Evolutionary conservation across 352 stramenopile species (phyloP).

Genomic region (Globisporangium barbulae): DNA sequence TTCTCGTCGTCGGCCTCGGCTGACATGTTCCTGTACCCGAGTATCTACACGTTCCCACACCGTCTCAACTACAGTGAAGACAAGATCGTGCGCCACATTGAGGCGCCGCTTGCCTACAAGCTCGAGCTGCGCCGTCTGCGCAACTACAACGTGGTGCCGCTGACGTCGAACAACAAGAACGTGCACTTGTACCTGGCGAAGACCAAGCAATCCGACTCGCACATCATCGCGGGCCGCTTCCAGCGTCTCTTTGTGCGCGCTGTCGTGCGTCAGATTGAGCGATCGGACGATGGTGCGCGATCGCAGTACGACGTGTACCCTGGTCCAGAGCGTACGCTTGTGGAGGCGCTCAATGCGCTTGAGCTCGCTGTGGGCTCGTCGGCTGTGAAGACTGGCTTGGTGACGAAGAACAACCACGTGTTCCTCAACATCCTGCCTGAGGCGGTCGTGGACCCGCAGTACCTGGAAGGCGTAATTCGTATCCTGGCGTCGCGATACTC

Average conservation of each 20-base stretch:
- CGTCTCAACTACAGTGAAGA: conserved; percentile 95
- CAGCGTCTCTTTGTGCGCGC: conserved; percentile 96
- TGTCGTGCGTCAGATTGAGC: conserved; percentile 90
- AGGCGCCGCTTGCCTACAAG: conserved; percentile 97
- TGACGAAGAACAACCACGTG: conserved; percentile 97
- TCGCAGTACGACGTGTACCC: conserved; percentile 90
- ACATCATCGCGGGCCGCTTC: conserved; percentile 85
- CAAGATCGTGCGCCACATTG: conserved; percentile 97
- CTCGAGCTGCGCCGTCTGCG: conserved; percentile 96
- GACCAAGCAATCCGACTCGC: conserved; percentile 81
- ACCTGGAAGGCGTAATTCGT: conserved; percentile 95
- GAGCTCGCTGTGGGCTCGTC: conserved; percentile 95
- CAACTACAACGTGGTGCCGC: conserved; percentile 96
- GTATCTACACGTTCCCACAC: conserved; percentile 90
- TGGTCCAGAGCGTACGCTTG: conserved; percentile 96
- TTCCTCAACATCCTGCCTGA: conserved; percentile 98
- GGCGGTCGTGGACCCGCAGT: conserved; percentile 93
- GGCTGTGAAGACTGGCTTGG: conserved; percentile 68
- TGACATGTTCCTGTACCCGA: conserved; percentile 78
- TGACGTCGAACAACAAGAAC: conserved; percentile 95
- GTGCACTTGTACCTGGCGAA: conserved; percentile 98
- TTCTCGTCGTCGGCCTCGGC: conserved; percentile 30
- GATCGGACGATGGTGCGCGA: conserved; percentile 59
- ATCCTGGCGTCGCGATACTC: conserved; percentile 86
- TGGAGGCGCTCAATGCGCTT: conserved; percentile 97